Base-by-base conservation (phyloP, 2,329 filamentous ascomycete genomes). In the Aschersonia sp. region DNA sequence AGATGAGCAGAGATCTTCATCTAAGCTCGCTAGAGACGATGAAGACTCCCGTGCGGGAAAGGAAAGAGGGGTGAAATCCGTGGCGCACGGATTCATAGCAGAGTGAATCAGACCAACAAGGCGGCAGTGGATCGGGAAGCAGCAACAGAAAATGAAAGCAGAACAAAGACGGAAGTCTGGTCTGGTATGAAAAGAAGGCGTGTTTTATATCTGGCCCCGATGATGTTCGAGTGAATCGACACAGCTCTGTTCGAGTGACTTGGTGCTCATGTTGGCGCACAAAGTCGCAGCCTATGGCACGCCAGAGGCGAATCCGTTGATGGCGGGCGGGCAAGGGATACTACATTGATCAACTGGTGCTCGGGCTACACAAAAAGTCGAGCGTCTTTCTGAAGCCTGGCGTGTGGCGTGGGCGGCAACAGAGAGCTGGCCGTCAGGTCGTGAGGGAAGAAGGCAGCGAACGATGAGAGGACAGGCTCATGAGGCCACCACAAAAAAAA, bases 41-140 rank as follows among this genome's bases (percentile, higher is more conserved):
- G 43, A 37, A 30, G 6, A n/a, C 2, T 44, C 43, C 32, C 45
- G 29, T 29, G 30, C 37, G 22, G 47, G 45, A 46, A 39, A 37
- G 12, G 33, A 45, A 32, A 44, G 39, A 43, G 49, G 47, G n/a
- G 40, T 49, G 10, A 51, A 44, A 30, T 51, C 41, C 31, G 40
- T 31, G 9, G 49, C 45, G 47, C 47, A 49, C 14, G 49, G 45
- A 47, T 51, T 51, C 45, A 49, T 51, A n/a, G 40, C 14, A n/a
- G 40, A n/a, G 14, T n/a, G 10, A 22, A n/a, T 22, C 40, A 42
- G 40, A 9, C n/a, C 11, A 14, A 42, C 8, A 37, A 37, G 35
- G 8, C 35, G 14, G 11, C n/a, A 4, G 9, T 42, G 40, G 40
- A n/a, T n/a, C 11, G 14, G n/a, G 40, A 11, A 11, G 9, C 2